Percentiles rank a stretch among this genome's conserved stretches.
These are phyloP conservation scores for Cryptococcus hybrid DNA, from an alignment of 1,284 basidiomycete species.

Conservation along the genomic window DNA sequence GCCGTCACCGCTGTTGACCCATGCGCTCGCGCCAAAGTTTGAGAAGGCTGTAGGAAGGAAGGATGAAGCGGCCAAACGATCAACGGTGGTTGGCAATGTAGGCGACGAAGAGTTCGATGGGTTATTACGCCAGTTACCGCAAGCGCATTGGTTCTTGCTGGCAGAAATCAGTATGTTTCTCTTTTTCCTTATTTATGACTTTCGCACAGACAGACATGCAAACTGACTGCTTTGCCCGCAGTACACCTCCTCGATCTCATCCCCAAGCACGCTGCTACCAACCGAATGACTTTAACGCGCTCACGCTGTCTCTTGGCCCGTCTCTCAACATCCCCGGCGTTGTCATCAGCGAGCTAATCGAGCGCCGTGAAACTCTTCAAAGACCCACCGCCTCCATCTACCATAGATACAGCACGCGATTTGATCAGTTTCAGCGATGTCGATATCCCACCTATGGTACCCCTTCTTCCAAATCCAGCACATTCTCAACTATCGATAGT, in stretches of 20 bases:
- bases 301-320: slow-evolving; percentile 45
- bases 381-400: slow-evolving; percentile 22
- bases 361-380: slow-evolving; percentile 29
- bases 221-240: slow-evolving; percentile 1
- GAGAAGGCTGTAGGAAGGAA: slow-evolving; percentile 51
- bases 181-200: neutral
- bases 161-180: slow-evolving; percentile 39
- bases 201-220: neutral
- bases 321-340: slow-evolving; percentile 40
- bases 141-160: slow-evolving; percentile 49
- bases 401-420: slow-evolving; percentile 20
- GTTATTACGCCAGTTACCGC: slow-evolving; percentile 35
- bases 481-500: neutral
- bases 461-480: neutral
- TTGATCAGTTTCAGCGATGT: slow-evolving; percentile 41
- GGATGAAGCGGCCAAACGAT: neutral
- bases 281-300: slow-evolving; percentile 47
- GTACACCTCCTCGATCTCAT: slow-evolving; percentile 44
- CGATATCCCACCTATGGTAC: slow-evolving; percentile 7
- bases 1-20: slow-evolving; percentile 75
- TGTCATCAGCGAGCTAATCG: slow-evolving; percentile 33
- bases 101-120: slow-evolving; percentile 20
- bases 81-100: slow-evolving; percentile 6
- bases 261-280: slow-evolving; percentile 29
- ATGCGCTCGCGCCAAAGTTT: slow-evolving; percentile 65